Percentiles rank a stretch among this genome's conserved stretches.
These are phyloP conservation scores for Cichorium intybus DNA, from an alignment of 140 eudicot species.

Conservation along the genomic window DNA sequence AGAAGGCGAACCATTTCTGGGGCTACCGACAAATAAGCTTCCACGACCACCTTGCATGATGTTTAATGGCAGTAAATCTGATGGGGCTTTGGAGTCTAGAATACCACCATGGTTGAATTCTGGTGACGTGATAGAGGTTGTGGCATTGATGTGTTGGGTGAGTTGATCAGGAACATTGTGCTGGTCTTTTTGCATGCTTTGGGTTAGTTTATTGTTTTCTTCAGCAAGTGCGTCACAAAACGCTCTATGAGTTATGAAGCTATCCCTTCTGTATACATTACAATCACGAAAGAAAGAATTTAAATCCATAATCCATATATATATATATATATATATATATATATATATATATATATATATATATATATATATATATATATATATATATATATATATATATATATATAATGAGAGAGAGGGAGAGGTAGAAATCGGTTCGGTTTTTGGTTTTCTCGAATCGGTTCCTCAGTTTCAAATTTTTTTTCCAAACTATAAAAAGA, in stretches of 20 bases:
- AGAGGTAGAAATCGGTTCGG: no score
- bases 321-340: no score
- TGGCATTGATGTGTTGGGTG: constrained; percentile 26
- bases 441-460: no score
- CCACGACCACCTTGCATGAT: constrained; percentile 44
- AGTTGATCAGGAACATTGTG: constrained; percentile 20
- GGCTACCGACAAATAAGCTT: constrained; percentile 27
- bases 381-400: no score
- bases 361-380: no score
- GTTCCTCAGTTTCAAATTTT: no score
- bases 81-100: constrained; percentile 26
- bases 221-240: constrained; percentile 63
- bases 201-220: constrained; percentile 49
- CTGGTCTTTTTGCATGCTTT: constrained; percentile 31
- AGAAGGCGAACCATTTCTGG: constrained; percentile 37
- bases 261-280: constrained; percentile 42
- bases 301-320: neutral
- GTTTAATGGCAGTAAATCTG: constrained; percentile 37
- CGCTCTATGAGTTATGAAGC: constrained; percentile 63
- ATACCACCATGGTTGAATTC: constrained; percentile 30
- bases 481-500: no score
- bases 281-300: neutral
- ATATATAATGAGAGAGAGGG: no score
- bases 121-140: constrained; percentile 29
- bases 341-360: no score